A percentile compares a stretch with the other conserved stretches of the same genome.
These are phyloP conservation scores for Phytophthora nicotianae DNA, from an alignment of 352 stramenopile genomes.

Conservation along the genomic window DNA sequence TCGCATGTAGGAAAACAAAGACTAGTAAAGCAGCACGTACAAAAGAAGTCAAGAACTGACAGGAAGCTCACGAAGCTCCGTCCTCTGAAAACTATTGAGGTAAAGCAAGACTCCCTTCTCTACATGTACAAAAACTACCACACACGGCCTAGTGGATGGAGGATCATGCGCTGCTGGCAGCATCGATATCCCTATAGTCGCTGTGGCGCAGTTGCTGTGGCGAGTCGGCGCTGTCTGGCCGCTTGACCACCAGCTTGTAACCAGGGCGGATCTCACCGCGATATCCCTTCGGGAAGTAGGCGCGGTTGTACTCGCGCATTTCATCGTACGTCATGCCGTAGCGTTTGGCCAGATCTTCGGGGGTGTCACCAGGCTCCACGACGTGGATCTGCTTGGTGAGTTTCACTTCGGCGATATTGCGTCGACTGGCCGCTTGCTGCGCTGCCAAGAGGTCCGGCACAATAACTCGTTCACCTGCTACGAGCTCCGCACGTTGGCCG, in stretches of 20 bases:
- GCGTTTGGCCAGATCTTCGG: conserved; percentile 54
- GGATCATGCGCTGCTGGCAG: conserved; percentile 33
- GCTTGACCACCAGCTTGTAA: conserved; percentile 87
- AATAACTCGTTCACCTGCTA: conserved; percentile 68
- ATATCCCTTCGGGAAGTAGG: conserved; percentile 88
- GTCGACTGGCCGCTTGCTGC: conserved; percentile 53
- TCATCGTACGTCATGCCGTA: conserved; percentile 88
- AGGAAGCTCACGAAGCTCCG: conserved; percentile 8
- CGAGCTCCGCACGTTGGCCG: conserved; percentile 65
- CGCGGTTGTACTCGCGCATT: conserved; percentile 85
- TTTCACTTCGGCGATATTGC: conserved; percentile 80
- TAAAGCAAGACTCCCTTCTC: conserved; percentile 23
- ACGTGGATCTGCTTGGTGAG: conserved; percentile 89
- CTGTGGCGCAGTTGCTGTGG: conserved; percentile 18
- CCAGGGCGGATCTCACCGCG: conserved; percentile 75
- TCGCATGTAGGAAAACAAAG: conserved; percentile 19
- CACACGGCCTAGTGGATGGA: conserved; percentile 20
- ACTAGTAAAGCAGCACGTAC: conserved; percentile 23
- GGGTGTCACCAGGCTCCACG: conserved; percentile 77
- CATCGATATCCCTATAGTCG: conserved; percentile 39
- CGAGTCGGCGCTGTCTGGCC: conserved; percentile 21
- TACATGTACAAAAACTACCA: conserved; percentile 27
- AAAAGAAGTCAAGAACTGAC: conserved; percentile 21
- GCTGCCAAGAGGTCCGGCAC: conserved; percentile 70
- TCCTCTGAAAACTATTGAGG: conserved; percentile 12